Base-by-base conservation (phyloP, 2,329 filamentous ascomycete species). In the Fusarium subglutinans region DNA sequence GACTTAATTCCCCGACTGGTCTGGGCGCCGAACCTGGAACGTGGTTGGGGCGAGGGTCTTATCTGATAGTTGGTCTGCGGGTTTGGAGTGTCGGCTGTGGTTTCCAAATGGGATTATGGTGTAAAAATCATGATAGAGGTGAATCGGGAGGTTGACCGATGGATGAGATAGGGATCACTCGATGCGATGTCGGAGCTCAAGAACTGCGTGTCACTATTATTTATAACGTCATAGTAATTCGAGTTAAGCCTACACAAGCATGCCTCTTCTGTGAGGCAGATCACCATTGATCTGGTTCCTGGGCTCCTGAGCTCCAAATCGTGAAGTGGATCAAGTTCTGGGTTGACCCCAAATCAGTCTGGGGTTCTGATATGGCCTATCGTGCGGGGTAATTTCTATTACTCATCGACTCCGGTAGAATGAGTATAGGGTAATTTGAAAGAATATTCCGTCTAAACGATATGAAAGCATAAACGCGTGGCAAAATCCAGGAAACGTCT, bases 311-410 rank as follows among this genome's bases (percentile, higher is more conserved):
- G 13, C 50, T 70, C 17, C 11, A 68, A 55, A 59, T 41, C 20
- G 15, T 41, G 18, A 28, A 59, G 59, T 70, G 53, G 66, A 70
- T n/a, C 30, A 28, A 10, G 8, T 28, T 24, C 18, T 33, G 26
- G 17, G 35, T 22, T 37, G 18, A 63, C 47, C 35, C 67, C 61
- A 59, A 70, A 24, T 30, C 35, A 44, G 47, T 60, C 70, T 48
- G 70, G 65, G 60, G 60, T 37, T 26, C 33, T 37, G 57, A 57
- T 69, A 67, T 48, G 14, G 30, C 37, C 22, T 41, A 67, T 67
- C 45, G 66, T 74, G 76, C 76, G 76, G 76, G 76, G 76, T 77
- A 78, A 69, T 77, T 77, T 78, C 67, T 50, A 74, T 77, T 77
- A 77, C 67, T 67, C 69, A 77, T 70, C 9, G 35, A 56, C 10